phyloP scores from a whole-genome alignment of 2,329 filamentous ascomycete species.

The Xenoacremonium recifei region DNA sequence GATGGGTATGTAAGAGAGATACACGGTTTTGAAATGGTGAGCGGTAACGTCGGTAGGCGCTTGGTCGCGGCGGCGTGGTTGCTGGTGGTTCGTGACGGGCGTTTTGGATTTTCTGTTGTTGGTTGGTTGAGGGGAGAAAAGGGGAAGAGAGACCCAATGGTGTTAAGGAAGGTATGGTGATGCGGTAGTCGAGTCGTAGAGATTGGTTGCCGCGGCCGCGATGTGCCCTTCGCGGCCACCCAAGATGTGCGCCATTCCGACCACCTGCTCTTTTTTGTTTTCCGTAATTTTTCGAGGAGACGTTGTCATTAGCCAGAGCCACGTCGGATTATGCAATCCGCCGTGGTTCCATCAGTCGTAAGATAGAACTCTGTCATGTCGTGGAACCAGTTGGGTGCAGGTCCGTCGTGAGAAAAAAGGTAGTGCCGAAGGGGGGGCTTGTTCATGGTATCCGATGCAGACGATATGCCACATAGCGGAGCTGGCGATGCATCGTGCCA shows the following conservation, averaged over 20 bases:
- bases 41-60: conserved; percentile 20
- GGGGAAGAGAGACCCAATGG: conserved; percentile 19
- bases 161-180: conserved; percentile 22
- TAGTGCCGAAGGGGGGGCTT: conserved; percentile 14
- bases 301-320: conserved; percentile 27
- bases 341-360: conserved; percentile 19
- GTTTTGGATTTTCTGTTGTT: conserved; percentile 10
- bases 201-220: conserved; percentile 26
- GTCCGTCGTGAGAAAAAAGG: conserved; percentile 16
- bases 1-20: conserved; percentile 28
- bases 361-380: conserved; percentile 18
- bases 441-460: conserved; percentile 18
- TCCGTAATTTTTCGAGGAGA: no score
- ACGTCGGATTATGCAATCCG: conserved; percentile 18
- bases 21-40: conserved; percentile 25
- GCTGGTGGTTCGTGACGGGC: conserved; percentile 17
- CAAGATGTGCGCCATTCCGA: conserved; percentile 16
- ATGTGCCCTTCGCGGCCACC: conserved; percentile 27
- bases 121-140: no score
- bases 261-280: conserved; percentile 20
- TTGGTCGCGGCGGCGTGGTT: no score
- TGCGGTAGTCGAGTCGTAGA: conserved; percentile 25
- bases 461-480: conserved; percentile 15
- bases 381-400: conserved; percentile 13
- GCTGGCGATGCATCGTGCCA: conserved; percentile 18